Percentiles rank a stretch among this genome's conserved stretches.
Conservation (phyloP, 495 filamentous ascomycete genomes). For the Chaetomidium leptoderma region DNA sequence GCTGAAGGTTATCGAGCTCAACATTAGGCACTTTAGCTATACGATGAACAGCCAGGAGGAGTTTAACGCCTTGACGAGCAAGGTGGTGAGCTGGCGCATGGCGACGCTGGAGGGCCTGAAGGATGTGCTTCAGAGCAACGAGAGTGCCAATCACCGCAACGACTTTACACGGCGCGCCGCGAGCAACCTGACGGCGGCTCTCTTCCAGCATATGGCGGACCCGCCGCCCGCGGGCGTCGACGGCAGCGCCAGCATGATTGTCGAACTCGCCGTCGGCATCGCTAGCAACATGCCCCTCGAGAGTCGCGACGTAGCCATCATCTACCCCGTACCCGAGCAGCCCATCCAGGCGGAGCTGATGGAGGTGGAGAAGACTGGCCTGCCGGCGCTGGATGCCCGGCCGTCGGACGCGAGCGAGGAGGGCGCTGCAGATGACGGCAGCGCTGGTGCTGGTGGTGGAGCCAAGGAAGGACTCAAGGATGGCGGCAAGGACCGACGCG, state of each 20-base stretch:
- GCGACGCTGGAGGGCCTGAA: conserved; percentile 88
- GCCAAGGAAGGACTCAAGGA: conserved; percentile 36
- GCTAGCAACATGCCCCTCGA: conserved; percentile 83
- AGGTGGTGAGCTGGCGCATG: conserved; percentile 88
- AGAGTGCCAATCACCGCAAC: conserved; percentile 58
- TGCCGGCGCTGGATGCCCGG: conserved; percentile 64
- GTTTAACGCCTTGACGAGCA: conserved; percentile 79
- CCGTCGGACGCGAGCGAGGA: conserved; percentile 45
- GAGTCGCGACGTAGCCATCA: conserved; percentile 82
- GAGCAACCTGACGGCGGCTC: conserved; percentile 61
- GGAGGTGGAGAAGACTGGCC: conserved; percentile 69
- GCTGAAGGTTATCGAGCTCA: conserved; percentile 83
- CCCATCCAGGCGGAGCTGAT: conserved; percentile 64
- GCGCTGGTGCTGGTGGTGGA: conserved; percentile 18
- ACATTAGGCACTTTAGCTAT: conserved; percentile 72
- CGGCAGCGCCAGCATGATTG: conserved; percentile 79
- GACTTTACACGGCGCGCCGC: conserved; percentile 65
- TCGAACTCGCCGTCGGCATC: conserved; percentile 86
- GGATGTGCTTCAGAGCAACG: conserved; percentile 60
- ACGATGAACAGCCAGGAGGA: conserved; percentile 74
- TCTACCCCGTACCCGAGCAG: conserved; percentile 74
- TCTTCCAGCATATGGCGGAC: conserved; percentile 70
- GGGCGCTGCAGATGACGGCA: conserved; percentile 6
- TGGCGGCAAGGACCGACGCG: conserved; percentile 35
- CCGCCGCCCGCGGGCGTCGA: conserved; percentile 73